Evolutionary conservation across 495 filamentous ascomycete species (phyloP).

Genomic region (Xylaria longipes): DNA sequence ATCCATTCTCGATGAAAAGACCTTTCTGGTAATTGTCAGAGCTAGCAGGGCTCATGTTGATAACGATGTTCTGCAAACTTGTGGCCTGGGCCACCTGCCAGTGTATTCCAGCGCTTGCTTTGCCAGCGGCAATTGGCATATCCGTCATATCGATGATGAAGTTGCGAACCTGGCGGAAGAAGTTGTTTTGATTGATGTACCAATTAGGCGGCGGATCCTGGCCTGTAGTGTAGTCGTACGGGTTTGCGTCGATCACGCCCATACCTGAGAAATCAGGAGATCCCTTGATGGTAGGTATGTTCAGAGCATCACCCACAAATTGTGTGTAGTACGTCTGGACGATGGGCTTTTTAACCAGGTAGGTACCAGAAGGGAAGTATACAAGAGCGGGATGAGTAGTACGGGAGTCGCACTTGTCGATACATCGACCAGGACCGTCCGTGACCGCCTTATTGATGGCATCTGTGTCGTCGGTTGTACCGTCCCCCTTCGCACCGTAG

Average conservation of each 20-base stretch:
- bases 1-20: slow-evolving; percentile 97
- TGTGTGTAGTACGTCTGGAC: slow-evolving; percentile 82
- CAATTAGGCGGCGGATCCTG: slow-evolving; percentile 58
- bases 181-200: slow-evolving; percentile 97
- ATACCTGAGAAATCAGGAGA: slow-evolving; percentile 76
- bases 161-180: slow-evolving; percentile 96
- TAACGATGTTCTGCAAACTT: slow-evolving; percentile 86
- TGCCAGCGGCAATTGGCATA: slow-evolving; percentile 57
- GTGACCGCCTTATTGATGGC: slow-evolving; percentile 89
- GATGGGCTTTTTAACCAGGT: slow-evolving; percentile 71
- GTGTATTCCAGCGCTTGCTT: slow-evolving; percentile 80
- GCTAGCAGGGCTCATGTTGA: slow-evolving; percentile 82
- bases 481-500: slow-evolving; percentile 80
- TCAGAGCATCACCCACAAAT: slow-evolving; percentile 73
- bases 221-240: slow-evolving; percentile 62
- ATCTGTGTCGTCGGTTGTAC: slow-evolving; percentile 80
- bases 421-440: slow-evolving; percentile 74
- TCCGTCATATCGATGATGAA: slow-evolving; percentile 85
- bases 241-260: slow-evolving; percentile 88
- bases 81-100: slow-evolving; percentile 99
- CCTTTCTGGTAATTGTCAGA: slow-evolving; percentile 81
- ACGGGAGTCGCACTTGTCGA: slow-evolving; percentile 77
- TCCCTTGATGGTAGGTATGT: slow-evolving; percentile 80
- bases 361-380: slow-evolving; percentile 83
- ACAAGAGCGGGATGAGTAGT: slow-evolving; percentile 77